These are phyloP conservation scores for Talaromyces atroroseus DNA, from an alignment of 2,329 filamentous ascomycete species.

Conservation along the genomic window DNA sequence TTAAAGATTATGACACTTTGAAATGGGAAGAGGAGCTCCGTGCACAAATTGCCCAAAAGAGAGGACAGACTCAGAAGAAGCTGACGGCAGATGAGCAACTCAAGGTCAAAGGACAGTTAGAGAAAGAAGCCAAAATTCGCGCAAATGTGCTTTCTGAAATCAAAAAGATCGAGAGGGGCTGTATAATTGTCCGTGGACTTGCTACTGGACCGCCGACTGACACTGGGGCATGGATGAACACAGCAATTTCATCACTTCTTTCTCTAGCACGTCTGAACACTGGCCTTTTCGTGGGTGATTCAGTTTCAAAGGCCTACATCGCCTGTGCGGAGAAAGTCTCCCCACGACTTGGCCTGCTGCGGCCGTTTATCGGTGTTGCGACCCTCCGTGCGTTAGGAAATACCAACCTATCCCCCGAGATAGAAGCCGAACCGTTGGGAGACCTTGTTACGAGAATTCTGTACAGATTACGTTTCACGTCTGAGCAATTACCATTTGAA, in stretches of 20 bases:
- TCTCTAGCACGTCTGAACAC: conserved; percentile 70
- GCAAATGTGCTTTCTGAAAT: conserved; percentile 64
- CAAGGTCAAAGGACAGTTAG: conserved; percentile 85
- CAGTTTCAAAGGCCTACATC: conserved; percentile 72
- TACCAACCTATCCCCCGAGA: conserved; percentile 63
- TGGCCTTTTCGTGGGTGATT: conserved; percentile 72
- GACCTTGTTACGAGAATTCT: conserved; percentile 77
- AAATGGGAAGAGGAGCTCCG: conserved; percentile 97
- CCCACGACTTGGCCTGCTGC: conserved; percentile 65
- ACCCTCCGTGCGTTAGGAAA: conserved; percentile 74
- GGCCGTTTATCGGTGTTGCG: conserved; percentile 80
- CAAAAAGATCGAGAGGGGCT: conserved; percentile 69
- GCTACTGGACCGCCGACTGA: conserved; percentile 86
- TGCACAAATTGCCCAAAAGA: conserved; percentile 84
- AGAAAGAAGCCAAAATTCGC: conserved; percentile 78
- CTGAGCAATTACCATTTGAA: conserved; percentile 92
- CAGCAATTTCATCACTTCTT: conserved; percentile 67
- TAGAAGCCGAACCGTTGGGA: conserved; percentile 75
- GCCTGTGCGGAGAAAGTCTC: conserved; percentile 71
- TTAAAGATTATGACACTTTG: conserved; percentile 88
- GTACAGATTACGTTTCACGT: conserved; percentile 82
- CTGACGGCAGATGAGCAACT: conserved; percentile 80
- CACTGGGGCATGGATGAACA: conserved; percentile 79
- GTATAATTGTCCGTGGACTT: conserved; percentile 78
- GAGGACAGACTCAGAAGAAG: conserved; percentile 77